A percentile compares a stretch with the other conserved stretches of the same genome.
Conservation (phyloP, 2,329 filamentous ascomycete species). For the Aspergillus arachidicola region DNA sequence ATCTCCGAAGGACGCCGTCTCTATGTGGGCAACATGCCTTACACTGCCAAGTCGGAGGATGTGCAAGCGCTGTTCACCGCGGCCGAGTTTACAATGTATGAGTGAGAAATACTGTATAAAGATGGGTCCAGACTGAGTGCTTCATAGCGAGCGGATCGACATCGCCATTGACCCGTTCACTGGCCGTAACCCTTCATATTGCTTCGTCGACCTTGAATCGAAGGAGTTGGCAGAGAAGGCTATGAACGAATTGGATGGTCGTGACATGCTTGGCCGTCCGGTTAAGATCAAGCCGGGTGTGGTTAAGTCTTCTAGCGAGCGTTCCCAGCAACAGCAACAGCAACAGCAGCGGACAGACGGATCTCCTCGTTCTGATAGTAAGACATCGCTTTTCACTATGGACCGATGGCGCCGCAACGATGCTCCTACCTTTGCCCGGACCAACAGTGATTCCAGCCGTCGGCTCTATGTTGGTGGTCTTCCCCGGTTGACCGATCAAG, state of each 20-base stretch:
- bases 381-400: slow-evolving; percentile 30
- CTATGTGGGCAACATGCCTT: slow-evolving; percentile 59
- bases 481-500: slow-evolving; percentile 46
- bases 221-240: slow-evolving; percentile 60
- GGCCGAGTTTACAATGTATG: slow-evolving; percentile 41
- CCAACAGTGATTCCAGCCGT: slow-evolving; percentile 40
- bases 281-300: slow-evolving; percentile 68
- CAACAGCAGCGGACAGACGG: slow-evolving; percentile 22
- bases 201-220: slow-evolving; percentile 68
- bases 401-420: slow-evolving; percentile 49
- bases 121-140: slow-evolving; percentile 23
- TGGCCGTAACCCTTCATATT: slow-evolving; percentile 71
- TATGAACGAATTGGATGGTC: slow-evolving; percentile 59
- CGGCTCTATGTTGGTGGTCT: slow-evolving; percentile 53
- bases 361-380: slow-evolving; percentile 23
- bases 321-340: slow-evolving; percentile 21
- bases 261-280: slow-evolving; percentile 58
- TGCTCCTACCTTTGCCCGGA: slow-evolving; percentile 36
- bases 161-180: slow-evolving; percentile 71
- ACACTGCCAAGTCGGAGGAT: slow-evolving; percentile 56
- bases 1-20: slow-evolving; percentile 49
- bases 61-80: slow-evolving; percentile 52
- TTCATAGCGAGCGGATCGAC: slow-evolving; percentile 59
- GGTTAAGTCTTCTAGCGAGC: slow-evolving; percentile 50
- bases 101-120: slow-evolving; percentile 8